Percentiles rank a stretch among this genome's conserved stretches.
phyloP scores from a whole-genome alignment of 805 yeast genomes.

The Blastobotrys mokoenaii region DNA sequence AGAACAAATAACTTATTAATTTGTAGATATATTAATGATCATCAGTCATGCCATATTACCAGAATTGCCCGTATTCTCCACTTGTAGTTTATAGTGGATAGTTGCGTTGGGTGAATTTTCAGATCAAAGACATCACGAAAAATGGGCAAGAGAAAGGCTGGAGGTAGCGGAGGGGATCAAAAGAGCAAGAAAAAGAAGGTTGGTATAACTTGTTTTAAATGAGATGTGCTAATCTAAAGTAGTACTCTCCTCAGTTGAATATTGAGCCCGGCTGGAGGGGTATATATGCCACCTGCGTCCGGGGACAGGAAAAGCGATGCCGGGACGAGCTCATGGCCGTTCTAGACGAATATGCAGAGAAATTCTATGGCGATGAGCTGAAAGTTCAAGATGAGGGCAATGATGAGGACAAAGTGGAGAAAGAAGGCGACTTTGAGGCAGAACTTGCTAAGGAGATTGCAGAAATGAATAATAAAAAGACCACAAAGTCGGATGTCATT shows the following conservation, averaged over 20 bases:
- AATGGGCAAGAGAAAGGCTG: conserved; percentile 8
- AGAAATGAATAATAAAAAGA: conserved; percentile 39
- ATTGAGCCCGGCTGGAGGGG: conserved; percentile 85
- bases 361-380: conserved; percentile 14
- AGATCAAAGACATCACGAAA: neutral
- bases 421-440: conserved; percentile 53
- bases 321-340: conserved; percentile 61
- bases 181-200: conserved; percentile 6
- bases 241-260: conserved; percentile 8
- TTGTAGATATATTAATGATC: neutral
- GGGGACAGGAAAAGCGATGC: conserved; percentile 72
- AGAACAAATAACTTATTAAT: conserved; percentile 13
- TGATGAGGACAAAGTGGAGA: conserved; percentile 21
- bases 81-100: too few species aligned
- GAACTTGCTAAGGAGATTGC: conserved; percentile 57
- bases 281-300: conserved; percentile 78
- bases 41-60: too few species aligned
- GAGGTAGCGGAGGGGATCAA: conserved; percentile 3
- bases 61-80: too few species aligned
- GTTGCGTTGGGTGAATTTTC: too few species aligned
- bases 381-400: conserved; percentile 25
- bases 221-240: neutral
- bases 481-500: conserved; percentile 16
- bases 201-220: conserved; percentile 2
- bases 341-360: conserved; percentile 37